phyloP scores from a whole-genome alignment of 441 rosid species.

The Pelargonium australe region DNA sequence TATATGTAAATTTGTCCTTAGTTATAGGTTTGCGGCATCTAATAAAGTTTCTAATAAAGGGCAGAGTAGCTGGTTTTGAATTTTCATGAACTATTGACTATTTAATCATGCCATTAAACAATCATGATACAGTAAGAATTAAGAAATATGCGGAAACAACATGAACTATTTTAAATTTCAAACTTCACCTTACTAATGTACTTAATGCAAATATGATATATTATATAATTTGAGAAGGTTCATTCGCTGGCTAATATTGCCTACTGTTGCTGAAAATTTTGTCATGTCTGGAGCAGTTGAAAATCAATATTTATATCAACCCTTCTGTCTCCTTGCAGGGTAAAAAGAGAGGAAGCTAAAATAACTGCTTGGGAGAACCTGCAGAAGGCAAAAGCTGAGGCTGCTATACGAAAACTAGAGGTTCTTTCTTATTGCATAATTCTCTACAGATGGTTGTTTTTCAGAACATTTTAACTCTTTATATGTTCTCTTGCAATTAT shows the following conservation, averaged over 20 bases:
- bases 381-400: conserved; percentile 50
- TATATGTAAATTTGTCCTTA: too few species aligned
- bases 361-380: conserved; percentile 88
- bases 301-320: not conserved
- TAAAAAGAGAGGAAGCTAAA: conserved; percentile 75
- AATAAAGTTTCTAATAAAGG: too few species aligned
- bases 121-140: not conserved
- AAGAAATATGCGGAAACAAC: not conserved
- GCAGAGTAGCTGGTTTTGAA: not conserved
- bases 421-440: conserved; percentile 24
- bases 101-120: not conserved
- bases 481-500: not conserved
- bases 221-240: not conserved
- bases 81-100: not conserved
- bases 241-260: not conserved
- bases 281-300: not conserved
- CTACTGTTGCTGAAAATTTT: not conserved
- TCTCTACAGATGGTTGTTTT: not conserved
- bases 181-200: not conserved
- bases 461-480: not conserved
- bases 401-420: conserved; percentile 73
- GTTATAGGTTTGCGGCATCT: not conserved
- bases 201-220: not conserved
- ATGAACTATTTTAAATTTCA: not conserved
- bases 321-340: conserved; percentile 36